These are phyloP conservation scores for Phoenix dactylifera DNA, from an alignment of 176 grass and related monocot species.

Conservation along the genomic window DNA sequence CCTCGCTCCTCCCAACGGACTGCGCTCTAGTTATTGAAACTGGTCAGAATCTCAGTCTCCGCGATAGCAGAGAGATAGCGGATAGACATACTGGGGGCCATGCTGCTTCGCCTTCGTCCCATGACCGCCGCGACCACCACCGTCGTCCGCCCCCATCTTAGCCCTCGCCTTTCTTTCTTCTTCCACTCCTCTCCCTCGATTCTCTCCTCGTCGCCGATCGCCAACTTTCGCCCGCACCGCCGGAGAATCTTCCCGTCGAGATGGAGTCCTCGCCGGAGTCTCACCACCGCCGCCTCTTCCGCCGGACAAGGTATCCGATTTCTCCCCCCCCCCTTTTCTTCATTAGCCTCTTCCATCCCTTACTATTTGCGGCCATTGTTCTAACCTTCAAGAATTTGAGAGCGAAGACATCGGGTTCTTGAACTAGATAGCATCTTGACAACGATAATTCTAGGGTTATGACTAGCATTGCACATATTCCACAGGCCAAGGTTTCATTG, in stretches of 20 bases:
- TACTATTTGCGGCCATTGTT: too few species aligned
- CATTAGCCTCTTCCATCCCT: too few species aligned
- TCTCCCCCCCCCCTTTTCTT: neutral
- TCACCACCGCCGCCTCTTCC: conserved; percentile 11
- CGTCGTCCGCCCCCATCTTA: conserved; percentile 16
- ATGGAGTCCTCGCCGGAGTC: neutral
- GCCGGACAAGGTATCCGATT: conserved; percentile 12
- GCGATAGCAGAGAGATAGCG: neutral
- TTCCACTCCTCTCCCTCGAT: conserved; percentile 2
- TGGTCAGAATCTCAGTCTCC: too few species aligned
- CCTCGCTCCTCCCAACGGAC: too few species aligned
- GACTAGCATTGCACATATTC: too few species aligned
- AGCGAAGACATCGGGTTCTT: too few species aligned
- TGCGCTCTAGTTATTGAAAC: too few species aligned
- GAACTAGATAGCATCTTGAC: too few species aligned
- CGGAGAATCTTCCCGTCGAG: too few species aligned
- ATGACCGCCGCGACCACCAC: conserved; percentile 19
- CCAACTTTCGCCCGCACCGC: neutral
- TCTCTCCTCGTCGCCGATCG: conserved; percentile 4
- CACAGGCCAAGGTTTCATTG: too few species aligned
- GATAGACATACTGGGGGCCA: conserved; percentile 3
- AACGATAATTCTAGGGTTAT: too few species aligned
- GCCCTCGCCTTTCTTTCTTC: conserved; percentile 6
- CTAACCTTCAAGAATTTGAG: too few species aligned
- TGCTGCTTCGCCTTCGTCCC: conserved; percentile 57